Base-by-base conservation (phyloP, 23 red algal species). In the Gracilaria gracilis region DNA sequence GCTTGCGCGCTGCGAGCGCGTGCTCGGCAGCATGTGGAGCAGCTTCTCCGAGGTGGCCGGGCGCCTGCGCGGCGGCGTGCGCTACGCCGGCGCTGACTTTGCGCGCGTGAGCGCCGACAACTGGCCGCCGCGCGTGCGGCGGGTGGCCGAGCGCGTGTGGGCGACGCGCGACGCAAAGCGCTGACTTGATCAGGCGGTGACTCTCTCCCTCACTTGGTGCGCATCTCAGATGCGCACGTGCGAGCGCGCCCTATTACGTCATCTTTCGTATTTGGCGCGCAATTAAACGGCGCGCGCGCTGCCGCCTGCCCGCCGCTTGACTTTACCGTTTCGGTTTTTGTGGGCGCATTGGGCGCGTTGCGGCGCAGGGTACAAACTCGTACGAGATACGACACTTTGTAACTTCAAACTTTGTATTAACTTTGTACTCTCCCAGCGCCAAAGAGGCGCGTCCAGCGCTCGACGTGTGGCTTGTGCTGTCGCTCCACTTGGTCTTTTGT, bases 21-120 rank as follows among this genome's bases (percentile, higher is more conserved):
- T 88, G 50, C 67, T 85, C 46, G 91, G 91, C 40, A 79, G 67
- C n/a, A 71, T 71, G 66, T 94, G 91, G 91, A 94, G 91, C 73
- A 81, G 72, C 50, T 94, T 94, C 50, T 87, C 91, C 19, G 91
- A 94, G 83, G 75, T 72, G 13, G 91, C 83, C 7, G 55, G 64
- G 9, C 82, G 91, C 15, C 51, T 87, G 24, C 59, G 49, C 0
- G 78, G 74, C 53, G 37, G 38, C 25, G 76, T 91, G 51, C 44
- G 67, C 14, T 66, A 72, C 47, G 93, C 93, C 1, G 93, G 93
- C 27, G 82, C 85, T 1, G 91, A 94, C 57, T 94, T 94, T 46
- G 84, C 48, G 16, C 47, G 51, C 51, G 84, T 54, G 47, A 8
- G 29, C 48, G 46, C 59, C 27, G 65, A 54, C 6, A 39, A 32